A percentile compares a stretch with the other conserved stretches of the same genome.
Evolutionary conservation across 129 eudicot genomes (phyloP).

Genomic region (Flaveria sonorensis): DNA sequence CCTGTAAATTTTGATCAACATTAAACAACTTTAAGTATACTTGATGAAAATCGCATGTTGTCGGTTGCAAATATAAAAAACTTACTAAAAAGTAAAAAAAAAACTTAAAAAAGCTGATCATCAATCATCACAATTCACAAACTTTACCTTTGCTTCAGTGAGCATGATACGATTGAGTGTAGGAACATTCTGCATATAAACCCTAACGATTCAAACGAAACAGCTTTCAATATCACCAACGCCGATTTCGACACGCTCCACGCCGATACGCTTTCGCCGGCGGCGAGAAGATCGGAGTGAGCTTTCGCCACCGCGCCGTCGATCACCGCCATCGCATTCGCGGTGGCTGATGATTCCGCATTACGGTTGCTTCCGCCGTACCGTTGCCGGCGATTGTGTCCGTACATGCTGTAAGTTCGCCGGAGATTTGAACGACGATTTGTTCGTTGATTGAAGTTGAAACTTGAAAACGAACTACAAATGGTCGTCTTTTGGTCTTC

Average conservation of each 20-base stretch:
- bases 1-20: no score
- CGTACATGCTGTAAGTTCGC: conserved; percentile 21
- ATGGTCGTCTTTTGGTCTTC: conserved; percentile 28
- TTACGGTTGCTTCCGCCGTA: conserved; percentile 13
- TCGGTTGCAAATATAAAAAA: background rate
- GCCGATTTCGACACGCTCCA: conserved; percentile 76
- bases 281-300: conserved; percentile 51
- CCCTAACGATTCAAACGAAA: conserved; percentile 77
- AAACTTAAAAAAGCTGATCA: background rate
- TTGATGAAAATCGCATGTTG: background rate
- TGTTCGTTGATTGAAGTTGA: background rate
- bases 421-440: conserved; percentile 7
- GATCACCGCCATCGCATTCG: conserved; percentile 40
- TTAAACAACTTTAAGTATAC: background rate
- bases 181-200: conserved; percentile 69
- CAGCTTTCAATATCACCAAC: conserved; percentile 55
- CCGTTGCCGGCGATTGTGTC: conserved; percentile 7
- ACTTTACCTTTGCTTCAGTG: conserved; percentile 77
- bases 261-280: conserved; percentile 59
- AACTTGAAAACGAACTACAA: background rate
- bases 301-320: conserved; percentile 61
- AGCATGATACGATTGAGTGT: conserved; percentile 53
- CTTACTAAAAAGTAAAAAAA: background rate
- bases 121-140: background rate
- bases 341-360: background rate